These are phyloP conservation scores for Pythium angustatum DNA, from an alignment of 352 stramenopile species.

Conservation along the genomic window DNA sequence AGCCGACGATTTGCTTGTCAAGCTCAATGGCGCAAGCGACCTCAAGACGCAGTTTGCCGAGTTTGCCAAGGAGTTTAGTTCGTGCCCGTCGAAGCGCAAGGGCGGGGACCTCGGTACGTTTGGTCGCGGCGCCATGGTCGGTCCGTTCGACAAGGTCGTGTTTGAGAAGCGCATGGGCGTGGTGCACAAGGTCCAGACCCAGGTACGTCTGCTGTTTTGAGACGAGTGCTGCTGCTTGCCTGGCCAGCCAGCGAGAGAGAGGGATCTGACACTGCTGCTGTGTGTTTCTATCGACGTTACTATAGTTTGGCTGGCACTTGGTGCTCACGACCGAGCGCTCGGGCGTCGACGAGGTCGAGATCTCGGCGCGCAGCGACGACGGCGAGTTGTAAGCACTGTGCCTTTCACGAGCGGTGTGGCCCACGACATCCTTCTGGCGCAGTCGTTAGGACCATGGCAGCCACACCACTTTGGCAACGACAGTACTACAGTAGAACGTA, in stretches of 20 bases:
- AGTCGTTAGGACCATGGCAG: too few relatives aligned
- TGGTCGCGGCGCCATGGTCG: constrained; percentile 69
- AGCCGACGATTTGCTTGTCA: constrained; percentile 48
- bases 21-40: constrained; percentile 50
- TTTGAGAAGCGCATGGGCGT: constrained; percentile 64
- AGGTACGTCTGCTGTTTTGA: constrained; percentile 38
- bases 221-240: too few relatives aligned
- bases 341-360: constrained; percentile 41
- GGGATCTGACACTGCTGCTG: neutral
- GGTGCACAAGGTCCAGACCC: constrained; percentile 77
- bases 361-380: constrained; percentile 27
- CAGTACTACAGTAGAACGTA: too few relatives aligned
- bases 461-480: too few relatives aligned
- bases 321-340: constrained; percentile 68
- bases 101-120: constrained; percentile 72
- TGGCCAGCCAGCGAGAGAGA: too few relatives aligned
- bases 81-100: constrained; percentile 63
- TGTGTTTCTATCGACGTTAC: neutral
- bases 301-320: constrained; percentile 82
- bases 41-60: constrained; percentile 50
- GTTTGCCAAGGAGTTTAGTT: constrained; percentile 64
- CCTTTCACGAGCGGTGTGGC: too few relatives aligned
- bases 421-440: too few relatives aligned
- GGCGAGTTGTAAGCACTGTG: constrained; percentile 10
- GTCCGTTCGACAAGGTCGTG: constrained; percentile 76